These are phyloP conservation scores for Talaromyces islandicus DNA, from an alignment of 2,329 filamentous ascomycete genomes.

Conservation along the genomic window DNA sequence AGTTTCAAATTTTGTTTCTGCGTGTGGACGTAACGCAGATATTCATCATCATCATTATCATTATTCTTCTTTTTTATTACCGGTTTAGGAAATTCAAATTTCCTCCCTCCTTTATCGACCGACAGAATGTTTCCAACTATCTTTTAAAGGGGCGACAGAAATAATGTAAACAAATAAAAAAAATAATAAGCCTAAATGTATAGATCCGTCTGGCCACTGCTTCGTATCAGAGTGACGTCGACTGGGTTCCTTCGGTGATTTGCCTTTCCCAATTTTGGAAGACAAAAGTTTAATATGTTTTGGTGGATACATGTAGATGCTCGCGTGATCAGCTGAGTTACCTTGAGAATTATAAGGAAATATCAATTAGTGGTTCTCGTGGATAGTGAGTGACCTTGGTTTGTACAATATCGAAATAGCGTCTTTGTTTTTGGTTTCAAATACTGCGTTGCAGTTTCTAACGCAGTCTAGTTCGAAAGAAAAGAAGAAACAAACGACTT, in stretches of 20 bases:
- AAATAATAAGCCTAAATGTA: not conserved
- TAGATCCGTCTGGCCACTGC: not conserved
- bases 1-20: too few relatives aligned
- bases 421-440: not conserved
- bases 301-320: not conserved
- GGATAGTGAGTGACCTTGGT: not conserved
- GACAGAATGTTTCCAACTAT: not conserved
- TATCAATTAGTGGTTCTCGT: not conserved
- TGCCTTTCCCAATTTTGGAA: not conserved
- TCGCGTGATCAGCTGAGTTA: not conserved
- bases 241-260: not conserved
- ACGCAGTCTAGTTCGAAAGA: not conserved
- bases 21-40: too few relatives aligned
- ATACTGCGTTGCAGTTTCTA: not conserved
- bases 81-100: not conserved
- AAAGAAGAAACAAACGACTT: not conserved
- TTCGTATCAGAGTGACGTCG: not conserved
- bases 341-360: not conserved
- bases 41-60: too few relatives aligned
- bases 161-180: not conserved
- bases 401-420: not conserved
- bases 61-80: too few relatives aligned
- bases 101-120: not conserved
- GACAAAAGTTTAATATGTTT: not conserved
- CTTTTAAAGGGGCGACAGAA: not conserved